These are phyloP conservation scores for Trichosanthes truncata DNA, from an alignment of 306 rosid genomes.

Conservation along the genomic window DNA sequence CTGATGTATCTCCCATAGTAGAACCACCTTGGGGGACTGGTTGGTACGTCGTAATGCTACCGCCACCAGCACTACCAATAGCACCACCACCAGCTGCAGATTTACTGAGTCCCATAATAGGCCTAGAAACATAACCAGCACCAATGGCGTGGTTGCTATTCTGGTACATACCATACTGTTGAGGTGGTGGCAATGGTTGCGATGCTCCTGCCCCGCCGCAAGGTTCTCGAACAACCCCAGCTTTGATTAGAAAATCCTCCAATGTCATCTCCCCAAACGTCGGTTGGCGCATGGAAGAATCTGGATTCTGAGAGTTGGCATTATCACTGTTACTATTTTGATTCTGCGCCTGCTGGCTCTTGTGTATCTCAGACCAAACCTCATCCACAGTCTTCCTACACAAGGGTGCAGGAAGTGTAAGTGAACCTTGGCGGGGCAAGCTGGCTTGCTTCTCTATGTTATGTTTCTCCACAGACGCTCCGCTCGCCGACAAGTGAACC, in stretches of 20 bases:
- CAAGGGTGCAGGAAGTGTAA: constrained; percentile 63
- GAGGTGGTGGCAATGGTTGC: constrained; percentile 16
- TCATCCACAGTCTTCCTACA: constrained; percentile 81
- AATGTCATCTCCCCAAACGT: constrained; percentile 91
- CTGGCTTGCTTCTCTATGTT: constrained; percentile 43
- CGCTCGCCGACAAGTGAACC: background rate
- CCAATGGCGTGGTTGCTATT: constrained; percentile 22
- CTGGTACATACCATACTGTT: constrained; percentile 34
- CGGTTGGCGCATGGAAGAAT: constrained; percentile 53
- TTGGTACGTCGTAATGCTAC: constrained; percentile 27
- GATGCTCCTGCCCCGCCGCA: background rate
- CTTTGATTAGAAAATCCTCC: constrained; percentile 85
- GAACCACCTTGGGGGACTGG: constrained; percentile 26
- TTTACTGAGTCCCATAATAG: constrained; percentile 19
- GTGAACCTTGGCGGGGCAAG: constrained; percentile 58
- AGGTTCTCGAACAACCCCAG: constrained; percentile 70
- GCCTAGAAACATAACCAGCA: constrained; percentile 27
- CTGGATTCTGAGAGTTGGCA: constrained; percentile 27
- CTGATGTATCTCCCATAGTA: constrained; percentile 33
- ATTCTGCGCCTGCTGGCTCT: constrained; percentile 22
- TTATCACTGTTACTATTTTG: constrained; percentile 1
- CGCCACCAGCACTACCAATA: constrained; percentile 11
- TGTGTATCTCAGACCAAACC: constrained; percentile 88
- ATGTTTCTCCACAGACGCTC: constrained; percentile 13
- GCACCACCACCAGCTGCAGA: constrained; percentile 11